Base-by-base conservation (phyloP, 768 basidiomycete genomes). In the Boletus reticuloceps region DNA sequence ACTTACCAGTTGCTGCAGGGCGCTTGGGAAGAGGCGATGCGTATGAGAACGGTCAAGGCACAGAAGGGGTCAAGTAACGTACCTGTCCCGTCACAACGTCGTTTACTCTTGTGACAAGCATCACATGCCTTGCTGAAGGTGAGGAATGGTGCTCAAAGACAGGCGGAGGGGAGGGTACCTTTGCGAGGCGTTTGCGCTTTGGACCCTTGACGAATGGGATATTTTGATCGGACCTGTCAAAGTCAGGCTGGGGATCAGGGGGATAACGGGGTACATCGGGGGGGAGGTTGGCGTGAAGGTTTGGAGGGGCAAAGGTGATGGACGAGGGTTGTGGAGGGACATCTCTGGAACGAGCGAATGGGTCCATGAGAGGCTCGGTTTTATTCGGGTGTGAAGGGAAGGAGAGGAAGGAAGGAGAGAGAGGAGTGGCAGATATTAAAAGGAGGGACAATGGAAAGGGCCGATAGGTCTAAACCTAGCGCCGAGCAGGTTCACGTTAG, bases 81-180 rank as follows among this genome's bases (percentile, higher is more conserved):
- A 86, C 88, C 84, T 57, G 86, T 89, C 32, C 89, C 89, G 71
- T 91, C 89, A 72, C 89, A 91, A 46, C 89, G 82, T 25, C 90
- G 82, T 67, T 92, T 92, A 73, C 84, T 86, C 70, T 88, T 89
- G 68, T 92, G 91, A 68, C 90, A 92, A 50, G 87, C 85, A 70
- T 90, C 87, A 71, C 90, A 91, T 47, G 90, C 80, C 80, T 81
- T 54, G 34, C n/a, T 46, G 47, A 46, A 32, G 11, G 52, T 69
- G 53, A 58, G 45, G 16, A 22, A 48, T 38, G 39, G 11, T 25
- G 50, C 14, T 31, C 40, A 38, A 51, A 47, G 46, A 42, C 25
- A 19, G 40, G 25, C 49, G 31, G 49, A 32, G 48, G 29, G 37
- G 25, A 39, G 20, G 69, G 42, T 45, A 78, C 80, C 77, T 81